These are phyloP conservation scores for Coniella vitis DNA, from an alignment of 2,329 filamentous ascomycete genomes.

Conservation along the genomic window DNA sequence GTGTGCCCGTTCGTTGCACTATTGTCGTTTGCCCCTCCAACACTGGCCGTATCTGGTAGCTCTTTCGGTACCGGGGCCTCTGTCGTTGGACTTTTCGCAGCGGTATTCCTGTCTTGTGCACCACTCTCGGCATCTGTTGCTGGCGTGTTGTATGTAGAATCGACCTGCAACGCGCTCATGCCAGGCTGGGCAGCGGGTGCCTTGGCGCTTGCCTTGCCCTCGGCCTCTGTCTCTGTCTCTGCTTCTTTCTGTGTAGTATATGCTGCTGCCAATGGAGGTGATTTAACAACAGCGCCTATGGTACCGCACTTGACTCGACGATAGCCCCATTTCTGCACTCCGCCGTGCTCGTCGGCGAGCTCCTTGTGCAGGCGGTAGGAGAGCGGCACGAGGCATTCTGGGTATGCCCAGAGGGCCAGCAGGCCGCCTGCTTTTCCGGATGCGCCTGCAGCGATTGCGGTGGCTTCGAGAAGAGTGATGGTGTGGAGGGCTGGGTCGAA, in stretches of 20 bases:
- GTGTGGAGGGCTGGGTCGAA: constrained; percentile 69
- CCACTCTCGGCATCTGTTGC: background rate
- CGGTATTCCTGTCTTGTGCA: background rate
- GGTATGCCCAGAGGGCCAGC: constrained; percentile 87
- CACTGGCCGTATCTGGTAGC: background rate
- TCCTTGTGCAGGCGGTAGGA: constrained; percentile 79
- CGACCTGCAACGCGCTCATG: constrained; percentile 4
- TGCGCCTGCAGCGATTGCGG: constrained; percentile 78
- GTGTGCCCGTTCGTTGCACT: background rate
- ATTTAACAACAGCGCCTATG: constrained; percentile 31
- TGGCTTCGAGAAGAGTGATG: constrained; percentile 83
- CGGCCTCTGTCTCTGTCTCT: constrained; percentile 21
- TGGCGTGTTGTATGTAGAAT: background rate
- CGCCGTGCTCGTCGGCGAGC: constrained; percentile 76
- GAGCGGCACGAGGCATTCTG: constrained; percentile 72
- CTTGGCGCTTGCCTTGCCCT: constrained; percentile 24
- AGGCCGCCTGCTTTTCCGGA: constrained; percentile 93
- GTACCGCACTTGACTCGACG: constrained; percentile 68
- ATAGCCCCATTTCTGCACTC: constrained; percentile 79
- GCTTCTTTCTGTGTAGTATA: no score
- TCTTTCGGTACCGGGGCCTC: background rate
- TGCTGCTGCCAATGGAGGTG: constrained; percentile 22
- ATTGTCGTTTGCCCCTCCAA: background rate
- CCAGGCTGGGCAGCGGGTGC: constrained; percentile 1
- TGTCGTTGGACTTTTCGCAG: background rate